Conservation (phyloP, 139 green algal genomes). For the Trebouxia sp. region DNA sequence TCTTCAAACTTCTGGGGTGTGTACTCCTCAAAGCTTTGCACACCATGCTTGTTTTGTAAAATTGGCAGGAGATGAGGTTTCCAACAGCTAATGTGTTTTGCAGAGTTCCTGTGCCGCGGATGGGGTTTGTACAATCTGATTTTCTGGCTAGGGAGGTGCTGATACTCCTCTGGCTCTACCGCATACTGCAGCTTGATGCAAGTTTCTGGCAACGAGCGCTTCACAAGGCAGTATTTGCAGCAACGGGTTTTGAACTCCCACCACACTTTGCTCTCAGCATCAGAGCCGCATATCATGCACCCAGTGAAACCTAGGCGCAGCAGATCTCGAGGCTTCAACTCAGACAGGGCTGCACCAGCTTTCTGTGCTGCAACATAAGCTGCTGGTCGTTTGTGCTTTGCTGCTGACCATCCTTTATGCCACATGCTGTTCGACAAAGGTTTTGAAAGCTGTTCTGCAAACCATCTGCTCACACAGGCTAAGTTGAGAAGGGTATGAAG, state of each 20-base stretch:
- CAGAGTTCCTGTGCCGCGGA: no score
- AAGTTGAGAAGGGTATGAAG: not conserved
- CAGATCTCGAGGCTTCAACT: not conserved
- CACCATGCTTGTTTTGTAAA: not conserved
- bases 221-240: not conserved
- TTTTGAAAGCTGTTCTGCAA: not conserved
- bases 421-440: not conserved
- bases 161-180: not conserved
- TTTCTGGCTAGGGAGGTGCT: not conserved
- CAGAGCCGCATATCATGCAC: not conserved
- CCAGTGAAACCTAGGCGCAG: not conserved
- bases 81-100: no score
- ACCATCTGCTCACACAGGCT: not conserved
- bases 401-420: not conserved
- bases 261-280: not conserved
- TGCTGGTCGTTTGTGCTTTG: constrained; percentile 7
- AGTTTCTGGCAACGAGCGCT: not conserved
- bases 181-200: not conserved
- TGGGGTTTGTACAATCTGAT: not conserved
- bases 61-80: not conserved
- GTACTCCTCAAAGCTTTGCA: constrained; percentile 4
- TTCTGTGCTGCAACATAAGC: not conserved
- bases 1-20: no score
- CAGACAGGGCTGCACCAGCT: no score
- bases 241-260: constrained; percentile 2